These are phyloP conservation scores for Pichia membranifaciens DNA, from an alignment of 805 yeast genomes.

Conservation along the genomic window DNA sequence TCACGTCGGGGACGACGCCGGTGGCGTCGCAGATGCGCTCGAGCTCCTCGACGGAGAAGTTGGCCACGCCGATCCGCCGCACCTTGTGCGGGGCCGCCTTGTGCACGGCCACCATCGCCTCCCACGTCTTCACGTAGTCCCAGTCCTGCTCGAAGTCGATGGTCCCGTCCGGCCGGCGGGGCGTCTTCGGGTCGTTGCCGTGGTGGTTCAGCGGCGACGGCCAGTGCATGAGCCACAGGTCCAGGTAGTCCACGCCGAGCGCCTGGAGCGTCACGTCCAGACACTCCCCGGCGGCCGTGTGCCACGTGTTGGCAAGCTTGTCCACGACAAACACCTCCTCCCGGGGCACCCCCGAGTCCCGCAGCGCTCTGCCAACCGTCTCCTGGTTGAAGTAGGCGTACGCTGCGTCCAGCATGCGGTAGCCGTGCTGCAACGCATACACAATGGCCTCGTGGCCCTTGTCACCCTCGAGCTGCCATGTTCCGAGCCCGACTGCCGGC, in stretches of 20 bases:
- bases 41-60: slow-evolving; percentile 50
- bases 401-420: slow-evolving; percentile 71
- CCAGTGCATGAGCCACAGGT: slow-evolving; percentile 47
- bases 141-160: slow-evolving; percentile 18
- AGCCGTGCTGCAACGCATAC: slow-evolving; percentile 57
- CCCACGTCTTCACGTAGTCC: slow-evolving; percentile 64
- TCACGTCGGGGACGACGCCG: slow-evolving; percentile 38
- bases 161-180: slow-evolving; percentile 46
- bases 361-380: slow-evolving; percentile 54
- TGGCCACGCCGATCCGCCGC: slow-evolving; percentile 55
- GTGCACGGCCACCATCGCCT: slow-evolving; percentile 67
- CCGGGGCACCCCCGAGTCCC: slow-evolving; percentile 32
- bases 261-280: slow-evolving; percentile 36
- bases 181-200: slow-evolving; percentile 45
- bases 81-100: slow-evolving; percentile 40
- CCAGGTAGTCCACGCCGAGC: slow-evolving; percentile 42
- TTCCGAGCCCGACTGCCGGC: slow-evolving; percentile 57
- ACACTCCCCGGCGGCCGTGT: slow-evolving; percentile 36
- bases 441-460: slow-evolving; percentile 41
- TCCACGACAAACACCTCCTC: slow-evolving; percentile 35
- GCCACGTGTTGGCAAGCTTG: slow-evolving; percentile 27
- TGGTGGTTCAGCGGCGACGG: slow-evolving; percentile 34
- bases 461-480: slow-evolving; percentile 37
- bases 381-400: slow-evolving; percentile 54
- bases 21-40: slow-evolving; percentile 34